Base-by-base conservation (phyloP, 192 early-diverging fungal species). In the Glomus cerebriforme region DNA sequence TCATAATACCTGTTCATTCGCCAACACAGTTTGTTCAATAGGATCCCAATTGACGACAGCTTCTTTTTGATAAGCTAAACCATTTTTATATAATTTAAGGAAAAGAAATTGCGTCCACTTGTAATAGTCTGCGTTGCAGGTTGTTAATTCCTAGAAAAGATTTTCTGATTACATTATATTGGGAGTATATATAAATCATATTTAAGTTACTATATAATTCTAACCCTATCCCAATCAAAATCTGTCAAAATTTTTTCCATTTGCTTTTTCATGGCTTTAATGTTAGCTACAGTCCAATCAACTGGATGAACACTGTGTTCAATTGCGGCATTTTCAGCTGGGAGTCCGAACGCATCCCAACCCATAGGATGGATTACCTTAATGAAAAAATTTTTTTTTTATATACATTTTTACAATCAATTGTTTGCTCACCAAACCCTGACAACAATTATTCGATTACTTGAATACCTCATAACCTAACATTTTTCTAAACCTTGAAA, bases 281-380 rank as follows among this genome's bases (percentile, higher is more conserved):
- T 99, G 80, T 99, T 99, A 19, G 83, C 77, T 7, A 82, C 70
- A 0, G 97, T 98, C 97, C 97, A 99, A 34, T 89, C 86, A 31
- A 82, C 83, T 2, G 97, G 96, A 35, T 90, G 89, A 71, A 95
- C 86, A 15, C 87, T 86, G 17, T 93, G 89, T 71, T 95, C 93
- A 47, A 96, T 95, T 2, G 97, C 96, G 1, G 97, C 97, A 82
- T 99, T 99, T 76, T 99, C 97, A 10, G 97, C 97, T 0, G 97
- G 97, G n/a, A 99, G 85, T 1, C 97, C 97, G 86, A 99, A 99
- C 8, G 96, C 92, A 81, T 99, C 97, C 96, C 96, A 99, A 17
- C 95, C 97, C 92, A 99, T 99, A 6, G 97, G 97, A 78, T 94
- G 90, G 1, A 96, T 83, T 13, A 96, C 89, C 89, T 90, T 72